phyloP scores from a whole-genome alignment of 2,329 filamentous ascomycete species.

The Didymella sp. region DNA sequence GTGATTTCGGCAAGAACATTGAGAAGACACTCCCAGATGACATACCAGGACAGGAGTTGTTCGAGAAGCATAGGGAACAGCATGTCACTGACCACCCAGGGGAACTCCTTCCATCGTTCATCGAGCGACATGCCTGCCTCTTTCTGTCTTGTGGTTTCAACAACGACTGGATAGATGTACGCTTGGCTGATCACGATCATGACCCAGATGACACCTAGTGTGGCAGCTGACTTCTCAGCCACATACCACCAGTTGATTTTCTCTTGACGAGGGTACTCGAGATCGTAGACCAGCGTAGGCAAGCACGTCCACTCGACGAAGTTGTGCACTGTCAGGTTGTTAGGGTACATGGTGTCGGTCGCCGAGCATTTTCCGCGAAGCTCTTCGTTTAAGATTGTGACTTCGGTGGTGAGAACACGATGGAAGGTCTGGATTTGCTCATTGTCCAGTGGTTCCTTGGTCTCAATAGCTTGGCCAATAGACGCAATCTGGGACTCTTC shows the following conservation, averaged over 20 bases:
- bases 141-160: conserved; percentile 71
- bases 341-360: conserved; percentile 65
- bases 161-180: conserved; percentile 78
- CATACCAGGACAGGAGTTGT: conserved; percentile 78
- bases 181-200: conserved; percentile 82
- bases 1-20: conserved; percentile 81
- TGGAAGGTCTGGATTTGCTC: conserved; percentile 70
- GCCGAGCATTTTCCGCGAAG: conserved; percentile 67
- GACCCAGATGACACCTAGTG: conserved; percentile 74
- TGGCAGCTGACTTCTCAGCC: conserved; percentile 72
- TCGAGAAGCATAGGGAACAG: conserved; percentile 82
- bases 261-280: conserved; percentile 76
- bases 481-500: conserved; percentile 65
- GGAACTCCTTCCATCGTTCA: conserved; percentile 70
- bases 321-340: conserved; percentile 70
- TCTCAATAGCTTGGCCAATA: conserved; percentile 68
- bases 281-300: conserved; percentile 79
- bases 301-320: conserved; percentile 77
- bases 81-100: conserved; percentile 76
- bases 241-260: conserved; percentile 77
- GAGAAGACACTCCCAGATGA: conserved; percentile 74
- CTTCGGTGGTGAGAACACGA: conserved; percentile 70
- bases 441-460: conserved; percentile 64
- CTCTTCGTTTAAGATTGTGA: conserved; percentile 69
- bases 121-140: conserved; percentile 67